A percentile compares a stretch with the other conserved stretches of the same genome.
Evolutionary conservation across 805 yeast species (phyloP).

Genomic region (Debaryomyces castellii): DNA sequence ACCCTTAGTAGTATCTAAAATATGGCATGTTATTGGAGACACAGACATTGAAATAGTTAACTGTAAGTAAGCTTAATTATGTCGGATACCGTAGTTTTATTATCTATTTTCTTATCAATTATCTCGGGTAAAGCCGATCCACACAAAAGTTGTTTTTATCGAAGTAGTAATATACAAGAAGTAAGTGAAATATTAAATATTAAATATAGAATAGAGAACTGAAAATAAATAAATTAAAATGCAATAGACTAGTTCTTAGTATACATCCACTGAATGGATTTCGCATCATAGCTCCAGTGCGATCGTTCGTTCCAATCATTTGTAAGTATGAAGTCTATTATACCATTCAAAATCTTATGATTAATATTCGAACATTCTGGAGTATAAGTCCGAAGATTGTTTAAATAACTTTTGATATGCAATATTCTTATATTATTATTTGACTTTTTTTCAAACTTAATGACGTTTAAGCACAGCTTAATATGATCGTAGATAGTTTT

Average conservation of each 20-base stretch:
- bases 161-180: neutral
- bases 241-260: neutral
- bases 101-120: neutral
- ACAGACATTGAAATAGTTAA: slow-evolving; percentile 20
- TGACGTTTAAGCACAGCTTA: slow-evolving; percentile 5
- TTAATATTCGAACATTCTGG: slow-evolving; percentile 11
- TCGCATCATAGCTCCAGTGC: slow-evolving; percentile 23
- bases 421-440: slow-evolving; percentile 7
- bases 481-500: slow-evolving; percentile 10
- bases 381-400: slow-evolving; percentile 7
- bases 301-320: slow-evolving; percentile 14
- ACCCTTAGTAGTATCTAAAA: slow-evolving; percentile 81
- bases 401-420: slow-evolving; percentile 14
- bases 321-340: slow-evolving; percentile 21
- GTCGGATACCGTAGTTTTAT: neutral
- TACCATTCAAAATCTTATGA: slow-evolving; percentile 21
- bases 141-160: too few species aligned
- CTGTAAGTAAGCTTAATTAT: neutral
- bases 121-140: neutral
- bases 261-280: slow-evolving; percentile 16
- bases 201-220: neutral
- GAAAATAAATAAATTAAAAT: neutral
- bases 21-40: slow-evolving; percentile 82
- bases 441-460: slow-evolving; percentile 3
- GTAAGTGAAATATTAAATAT: neutral